These are phyloP conservation scores for Penicillium ochrochloron DNA, from an alignment of 495 filamentous ascomycete species.

Conservation along the genomic window DNA sequence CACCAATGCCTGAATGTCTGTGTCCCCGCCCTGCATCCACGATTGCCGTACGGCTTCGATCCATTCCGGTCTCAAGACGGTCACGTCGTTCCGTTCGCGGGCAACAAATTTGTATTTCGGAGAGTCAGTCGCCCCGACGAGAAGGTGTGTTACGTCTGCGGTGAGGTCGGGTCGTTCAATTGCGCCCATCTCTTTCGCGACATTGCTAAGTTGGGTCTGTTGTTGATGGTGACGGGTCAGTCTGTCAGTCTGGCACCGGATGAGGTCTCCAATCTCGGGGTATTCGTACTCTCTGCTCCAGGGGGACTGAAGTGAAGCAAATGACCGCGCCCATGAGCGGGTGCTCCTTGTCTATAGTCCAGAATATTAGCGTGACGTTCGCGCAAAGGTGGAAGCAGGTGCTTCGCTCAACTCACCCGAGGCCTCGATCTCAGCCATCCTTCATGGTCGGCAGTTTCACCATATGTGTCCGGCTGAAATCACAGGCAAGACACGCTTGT, in stretches of 20 bases:
- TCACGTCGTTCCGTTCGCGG: slow-evolving; percentile 82
- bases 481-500: neutral
- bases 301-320: slow-evolving; percentile 86
- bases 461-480: neutral
- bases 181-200: slow-evolving; percentile 84
- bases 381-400: neutral
- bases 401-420: slow-evolving; percentile 36
- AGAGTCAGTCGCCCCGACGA: slow-evolving; percentile 85
- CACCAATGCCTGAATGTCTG: slow-evolving; percentile 72
- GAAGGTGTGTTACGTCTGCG: slow-evolving; percentile 90
- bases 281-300: slow-evolving; percentile 75
- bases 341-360: slow-evolving; percentile 51
- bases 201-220: slow-evolving; percentile 70
- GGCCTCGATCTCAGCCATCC: slow-evolving; percentile 45
- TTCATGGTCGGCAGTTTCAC: slow-evolving; percentile 43
- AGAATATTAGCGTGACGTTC: slow-evolving; percentile 17
- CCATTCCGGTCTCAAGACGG: slow-evolving; percentile 78
- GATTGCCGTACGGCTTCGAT: slow-evolving; percentile 77
- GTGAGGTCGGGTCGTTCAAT: slow-evolving; percentile 88
- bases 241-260: slow-evolving; percentile 19
- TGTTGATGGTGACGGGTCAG: slow-evolving; percentile 17
- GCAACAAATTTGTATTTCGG: slow-evolving; percentile 96
- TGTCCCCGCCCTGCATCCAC: slow-evolving; percentile 83
- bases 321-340: slow-evolving; percentile 83
- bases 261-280: neutral